These are phyloP conservation scores for Nymphaea thermarum DNA, from an alignment of 164 flowering plant genomes.

Conservation along the genomic window DNA sequence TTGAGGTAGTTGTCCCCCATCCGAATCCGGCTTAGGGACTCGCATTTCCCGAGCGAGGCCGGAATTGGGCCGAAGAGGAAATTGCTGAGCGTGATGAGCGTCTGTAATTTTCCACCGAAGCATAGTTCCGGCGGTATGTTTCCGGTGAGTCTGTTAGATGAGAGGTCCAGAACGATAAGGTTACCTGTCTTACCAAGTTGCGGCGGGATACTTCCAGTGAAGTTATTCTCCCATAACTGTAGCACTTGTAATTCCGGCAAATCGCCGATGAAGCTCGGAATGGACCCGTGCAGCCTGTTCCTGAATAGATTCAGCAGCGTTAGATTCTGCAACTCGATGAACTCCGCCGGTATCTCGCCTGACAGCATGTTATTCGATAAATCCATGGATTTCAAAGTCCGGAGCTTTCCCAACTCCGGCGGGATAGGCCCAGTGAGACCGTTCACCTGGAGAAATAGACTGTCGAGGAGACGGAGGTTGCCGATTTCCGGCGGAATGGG, in stretches of 20 bases:
- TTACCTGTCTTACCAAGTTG: constrained; percentile 57
- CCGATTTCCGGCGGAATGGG: constrained; percentile 71
- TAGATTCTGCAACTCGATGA: constrained; percentile 48
- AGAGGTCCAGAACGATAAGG: constrained; percentile 49
- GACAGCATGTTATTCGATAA: constrained; percentile 65
- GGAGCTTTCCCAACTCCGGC: constrained; percentile 51
- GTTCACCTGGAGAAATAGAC: constrained; percentile 73
- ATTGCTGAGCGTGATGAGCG: constrained; percentile 61
- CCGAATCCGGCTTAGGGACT: constrained; percentile 51
- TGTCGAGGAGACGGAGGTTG: constrained; percentile 56
- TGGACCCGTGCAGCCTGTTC: constrained; percentile 65
- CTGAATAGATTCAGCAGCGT: constrained; percentile 78
- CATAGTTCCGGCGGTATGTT: constrained; percentile 56
- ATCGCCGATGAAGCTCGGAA: constrained; percentile 69
- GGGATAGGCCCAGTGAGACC: constrained; percentile 50
- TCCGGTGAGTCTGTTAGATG: constrained; percentile 77
- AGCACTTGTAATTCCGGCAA: constrained; percentile 66
- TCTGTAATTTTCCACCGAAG: constrained; percentile 39
- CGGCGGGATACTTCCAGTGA: constrained; percentile 65
- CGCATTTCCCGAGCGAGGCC: constrained; percentile 52
- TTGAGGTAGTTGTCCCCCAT: constrained; percentile 77
- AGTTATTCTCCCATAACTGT: constrained; percentile 88
- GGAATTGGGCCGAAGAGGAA: constrained; percentile 83
- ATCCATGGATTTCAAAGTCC: constrained; percentile 82
- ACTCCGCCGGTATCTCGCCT: constrained; percentile 65